These are phyloP conservation scores for Aureobasidium lini DNA, from an alignment of 2,329 filamentous ascomycete species.

Conservation along the genomic window DNA sequence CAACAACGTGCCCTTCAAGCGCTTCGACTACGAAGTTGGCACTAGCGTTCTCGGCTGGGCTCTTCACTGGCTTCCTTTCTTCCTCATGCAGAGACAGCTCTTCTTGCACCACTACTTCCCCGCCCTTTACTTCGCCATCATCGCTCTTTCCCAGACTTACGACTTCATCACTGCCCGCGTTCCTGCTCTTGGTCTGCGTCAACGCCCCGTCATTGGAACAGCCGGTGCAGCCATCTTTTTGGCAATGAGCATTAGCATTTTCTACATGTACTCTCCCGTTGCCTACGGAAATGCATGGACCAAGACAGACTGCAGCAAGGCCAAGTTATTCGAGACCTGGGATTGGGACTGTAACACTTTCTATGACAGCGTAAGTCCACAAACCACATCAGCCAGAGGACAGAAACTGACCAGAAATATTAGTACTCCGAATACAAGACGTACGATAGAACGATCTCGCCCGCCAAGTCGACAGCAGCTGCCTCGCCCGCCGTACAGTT, in stretches of 20 bases:
- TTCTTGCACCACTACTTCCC: slow-evolving; percentile 99
- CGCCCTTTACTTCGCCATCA: slow-evolving; percentile 88
- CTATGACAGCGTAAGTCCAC: slow-evolving; percentile 66
- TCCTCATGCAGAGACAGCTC: slow-evolving; percentile 92
- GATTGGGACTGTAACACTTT: slow-evolving; percentile 99
- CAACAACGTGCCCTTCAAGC: slow-evolving; percentile 72
- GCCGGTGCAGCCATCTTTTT: slow-evolving; percentile 68
- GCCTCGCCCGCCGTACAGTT: slow-evolving; percentile 30
- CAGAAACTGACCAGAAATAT: not conserved
- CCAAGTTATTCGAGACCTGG: slow-evolving; percentile 85
- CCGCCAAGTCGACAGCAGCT: slow-evolving; percentile 22
- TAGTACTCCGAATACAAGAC: slow-evolving; percentile 22
- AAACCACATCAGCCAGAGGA: not conserved
- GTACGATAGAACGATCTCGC: not conserved
- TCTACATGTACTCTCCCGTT: slow-evolving; percentile 78
- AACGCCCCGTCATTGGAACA: slow-evolving; percentile 67
- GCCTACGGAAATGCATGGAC: slow-evolving; percentile 95
- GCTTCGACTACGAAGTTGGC: slow-evolving; percentile 95
- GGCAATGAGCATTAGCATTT: slow-evolving; percentile 64
- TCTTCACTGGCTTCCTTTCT: slow-evolving; percentile 98
- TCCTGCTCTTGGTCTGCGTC: slow-evolving; percentile 56
- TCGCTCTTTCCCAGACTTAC: slow-evolving; percentile 80
- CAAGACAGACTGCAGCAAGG: slow-evolving; percentile 71
- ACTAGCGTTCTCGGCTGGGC: slow-evolving; percentile 88
- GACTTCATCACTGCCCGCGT: slow-evolving; percentile 77